Percentiles rank a stretch among this genome's conserved stretches.
Evolutionary conservation across 495 filamentous ascomycete species (phyloP).

Genomic region (Hypoxylon lienhwacheense): DNA sequence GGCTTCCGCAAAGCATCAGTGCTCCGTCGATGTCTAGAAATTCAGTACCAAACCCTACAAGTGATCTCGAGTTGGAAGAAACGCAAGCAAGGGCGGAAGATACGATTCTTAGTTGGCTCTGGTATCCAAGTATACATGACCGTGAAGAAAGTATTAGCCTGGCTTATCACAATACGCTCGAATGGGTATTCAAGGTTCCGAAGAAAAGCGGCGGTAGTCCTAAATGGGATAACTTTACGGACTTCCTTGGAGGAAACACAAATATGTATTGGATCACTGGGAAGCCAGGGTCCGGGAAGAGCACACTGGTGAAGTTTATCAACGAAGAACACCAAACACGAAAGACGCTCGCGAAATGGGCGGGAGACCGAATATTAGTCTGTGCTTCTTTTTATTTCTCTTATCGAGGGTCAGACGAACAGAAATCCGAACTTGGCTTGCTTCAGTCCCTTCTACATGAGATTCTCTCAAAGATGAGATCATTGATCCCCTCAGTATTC

Average conservation of each 20-base stretch:
- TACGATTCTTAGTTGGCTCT: constrained; percentile 19
- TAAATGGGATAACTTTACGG: constrained; percentile 9
- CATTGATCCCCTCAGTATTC: not conserved
- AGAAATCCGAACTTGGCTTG: constrained; percentile 38
- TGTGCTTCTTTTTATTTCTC: constrained; percentile 38
- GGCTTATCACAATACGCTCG: constrained; percentile 31
- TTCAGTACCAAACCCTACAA: not conserved
- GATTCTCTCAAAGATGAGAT: constrained; percentile 3
- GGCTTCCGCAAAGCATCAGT: not conserved
- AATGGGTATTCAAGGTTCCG: constrained; percentile 35
- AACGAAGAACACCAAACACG: constrained; percentile 26
- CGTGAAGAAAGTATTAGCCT: constrained; percentile 30
- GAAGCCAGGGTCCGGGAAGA: constrained; percentile 46
- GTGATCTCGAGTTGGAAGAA: not conserved
- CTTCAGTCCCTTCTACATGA: constrained; percentile 35
- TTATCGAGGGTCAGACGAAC: constrained; percentile 31
- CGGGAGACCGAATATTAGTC: constrained; percentile 2
- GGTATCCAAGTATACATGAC: constrained; percentile 32
- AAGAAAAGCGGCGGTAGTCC: not conserved
- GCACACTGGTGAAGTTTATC: constrained; percentile 46
- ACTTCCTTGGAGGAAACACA: constrained; percentile 2
- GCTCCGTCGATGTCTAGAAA: not conserved
- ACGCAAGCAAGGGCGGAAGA: constrained; percentile 2
- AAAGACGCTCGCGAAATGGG: constrained; percentile 27
- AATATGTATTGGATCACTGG: constrained; percentile 43